phyloP scores from a whole-genome alignment of 1,284 basidiomycete genomes.

The Ganoderma meredithae region DNA sequence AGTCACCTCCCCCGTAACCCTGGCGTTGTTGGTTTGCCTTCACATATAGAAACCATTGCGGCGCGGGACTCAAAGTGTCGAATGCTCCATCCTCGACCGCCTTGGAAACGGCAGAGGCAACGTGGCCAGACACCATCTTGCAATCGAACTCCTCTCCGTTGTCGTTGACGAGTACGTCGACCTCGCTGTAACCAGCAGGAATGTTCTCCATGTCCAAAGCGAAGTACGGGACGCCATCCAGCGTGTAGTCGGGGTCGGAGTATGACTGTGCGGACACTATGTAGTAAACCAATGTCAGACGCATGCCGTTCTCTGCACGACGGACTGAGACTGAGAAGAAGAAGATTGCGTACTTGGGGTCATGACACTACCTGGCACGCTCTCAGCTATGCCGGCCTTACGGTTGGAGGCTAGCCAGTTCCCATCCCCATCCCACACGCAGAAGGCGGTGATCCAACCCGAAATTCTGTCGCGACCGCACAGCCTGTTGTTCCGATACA shows the following conservation, averaged over 20 bases:
- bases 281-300: no score
- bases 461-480: conserved; percentile 38
- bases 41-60: conserved; percentile 20
- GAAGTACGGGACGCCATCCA: conserved; percentile 48
- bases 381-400: no score
- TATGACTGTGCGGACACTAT: no score
- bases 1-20: no score
- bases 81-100: background rate
- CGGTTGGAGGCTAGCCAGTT: conserved; percentile 33
- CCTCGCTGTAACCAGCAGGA: conserved; percentile 45
- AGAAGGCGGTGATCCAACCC: conserved; percentile 51
- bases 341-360: background rate
- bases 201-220: conserved; percentile 42
- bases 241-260: background rate
- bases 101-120: conserved; percentile 35
- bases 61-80: conserved; percentile 18
- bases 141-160: conserved; percentile 43
- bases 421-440: conserved; percentile 44
- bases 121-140: conserved; percentile 49
- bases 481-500: conserved; percentile 21
- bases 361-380: background rate
- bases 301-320: no score
- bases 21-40: background rate
- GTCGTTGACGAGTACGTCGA: conserved; percentile 49
- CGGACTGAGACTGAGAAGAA: background rate